Evolutionary conservation across 495 filamentous ascomycete species (phyloP), one percentile per base, ranked within the genome.

Genomic region (Evernia prunastri): DNA sequence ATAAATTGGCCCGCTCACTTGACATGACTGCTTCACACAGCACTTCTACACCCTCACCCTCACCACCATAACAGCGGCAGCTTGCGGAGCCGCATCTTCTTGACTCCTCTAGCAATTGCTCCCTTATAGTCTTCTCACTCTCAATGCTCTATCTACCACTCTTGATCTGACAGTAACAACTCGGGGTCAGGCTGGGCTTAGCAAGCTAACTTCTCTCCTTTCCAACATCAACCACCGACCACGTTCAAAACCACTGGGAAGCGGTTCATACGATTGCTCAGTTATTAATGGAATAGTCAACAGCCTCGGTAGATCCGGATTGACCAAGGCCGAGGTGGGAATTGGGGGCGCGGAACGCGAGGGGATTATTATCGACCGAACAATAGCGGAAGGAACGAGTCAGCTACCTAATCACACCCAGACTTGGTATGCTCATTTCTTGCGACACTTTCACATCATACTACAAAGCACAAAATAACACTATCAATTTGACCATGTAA

Each of bases 121-220:
- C 43, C 4, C 37, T 1, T 7, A 17, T 57, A 23, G 25, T 33
- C 61, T 5, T 18, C n/a, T 57, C 45, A 45, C 57, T 20, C 31
- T 47, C 57, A 47, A 63, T 45, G 18, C 17, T 23, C 27, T 45
- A 13, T 43, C 9, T 29, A 31, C 42, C 35, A 20, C 25, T 63
- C 27, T 56, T 25, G 1, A 10, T 29, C 37, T 25, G 20, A 57
- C 18, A 2, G 42, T 51, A 37, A 61, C 33, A 9, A 33, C 39
- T 53, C 27, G 29, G 56, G 39, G 36, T 39, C 37, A 47, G 42
- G 42, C 39, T 33, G 43, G 56, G 25, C 61, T 54, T 31, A 40
- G 37, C 29, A 33, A 40, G 61, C 49, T 23, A 13, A 18, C 31
- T 17, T 62, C 47, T 37, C 23, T 62, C 39, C 61, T 56, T 33